Percentiles rank a stretch among this genome's conserved stretches.
These are phyloP conservation scores for Moringa oleifera DNA, from an alignment of 345 rosid species.

Conservation along the genomic window DNA sequence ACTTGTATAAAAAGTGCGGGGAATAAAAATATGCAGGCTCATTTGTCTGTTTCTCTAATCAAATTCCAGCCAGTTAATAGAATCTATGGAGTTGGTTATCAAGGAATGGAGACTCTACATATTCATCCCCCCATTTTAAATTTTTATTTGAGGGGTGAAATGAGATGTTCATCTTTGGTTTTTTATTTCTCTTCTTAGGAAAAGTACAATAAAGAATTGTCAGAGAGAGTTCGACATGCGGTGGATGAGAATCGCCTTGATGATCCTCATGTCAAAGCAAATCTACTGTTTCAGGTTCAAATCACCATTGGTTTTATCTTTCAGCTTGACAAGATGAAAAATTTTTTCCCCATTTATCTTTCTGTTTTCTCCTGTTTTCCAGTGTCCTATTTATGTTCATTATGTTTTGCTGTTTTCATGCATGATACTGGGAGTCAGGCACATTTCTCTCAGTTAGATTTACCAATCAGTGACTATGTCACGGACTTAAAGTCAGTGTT, in stretches of 20 bases:
- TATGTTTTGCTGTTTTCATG: conserved; percentile 1
- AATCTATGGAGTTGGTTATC: too few species aligned
- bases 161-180: conserved; percentile 1
- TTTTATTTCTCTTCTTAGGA: conserved; percentile 60
- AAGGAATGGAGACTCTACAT: too few species aligned
- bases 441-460: conserved; percentile 78
- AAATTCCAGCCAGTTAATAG: too few species aligned
- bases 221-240: conserved; percentile 57
- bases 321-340: neutral
- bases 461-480: conserved; percentile 87
- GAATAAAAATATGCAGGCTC: too few species aligned
- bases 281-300: conserved; percentile 77
- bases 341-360: neutral
- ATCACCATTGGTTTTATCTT: neutral
- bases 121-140: too few species aligned
- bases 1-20: too few species aligned
- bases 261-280: conserved; percentile 94
- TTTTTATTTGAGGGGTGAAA: neutral
- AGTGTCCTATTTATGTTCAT: neutral
- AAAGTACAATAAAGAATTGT: conserved; percentile 67
- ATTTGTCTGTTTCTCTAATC: too few species aligned
- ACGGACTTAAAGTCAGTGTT: conserved; percentile 93
- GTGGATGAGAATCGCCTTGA: conserved; percentile 80
- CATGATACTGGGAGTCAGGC: conserved; percentile 46
- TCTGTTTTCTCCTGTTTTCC: neutral